Evolutionary conservation across 192 early-diverging fungal species (phyloP).

Genomic region (Coemansia sp.): DNA sequence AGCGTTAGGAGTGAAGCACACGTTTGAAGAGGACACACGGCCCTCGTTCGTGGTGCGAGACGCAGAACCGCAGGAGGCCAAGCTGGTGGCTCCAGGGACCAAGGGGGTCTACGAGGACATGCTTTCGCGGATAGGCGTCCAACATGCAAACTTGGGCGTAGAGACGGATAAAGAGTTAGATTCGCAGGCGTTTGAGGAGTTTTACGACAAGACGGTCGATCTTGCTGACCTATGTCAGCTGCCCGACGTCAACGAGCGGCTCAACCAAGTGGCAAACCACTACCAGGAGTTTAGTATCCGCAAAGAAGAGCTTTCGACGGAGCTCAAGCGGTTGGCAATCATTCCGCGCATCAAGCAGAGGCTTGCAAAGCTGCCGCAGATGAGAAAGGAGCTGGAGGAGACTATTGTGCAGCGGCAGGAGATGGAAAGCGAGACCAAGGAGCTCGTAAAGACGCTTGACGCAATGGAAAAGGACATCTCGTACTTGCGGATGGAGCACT

Average conservation of each 20-base stretch:
- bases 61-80: slow-evolving; percentile 51
- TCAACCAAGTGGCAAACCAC: slow-evolving; percentile 54
- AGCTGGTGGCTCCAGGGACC: slow-evolving; percentile 53
- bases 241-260: slow-evolving; percentile 51
- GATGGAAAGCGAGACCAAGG: slow-evolving; percentile 41
- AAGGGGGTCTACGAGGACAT: slow-evolving; percentile 59
- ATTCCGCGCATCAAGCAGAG: slow-evolving; percentile 49
- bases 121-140: slow-evolving; percentile 53
- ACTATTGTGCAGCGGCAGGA: slow-evolving; percentile 14
- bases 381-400: slow-evolving; percentile 41
- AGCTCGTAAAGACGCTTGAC: slow-evolving; percentile 24
- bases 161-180: slow-evolving; percentile 43
- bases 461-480: slow-evolving; percentile 47
- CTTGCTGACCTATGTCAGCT: slow-evolving; percentile 54
- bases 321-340: slow-evolving; percentile 46
- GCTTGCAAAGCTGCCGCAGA: slow-evolving; percentile 40
- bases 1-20: slow-evolving; percentile 39
- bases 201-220: slow-evolving; percentile 56
- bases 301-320: slow-evolving; percentile 45
- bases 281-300: slow-evolving; percentile 49
- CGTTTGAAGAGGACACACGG: slow-evolving; percentile 39
- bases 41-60: slow-evolving; percentile 45
- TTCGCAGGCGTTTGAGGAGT: slow-evolving; percentile 52
- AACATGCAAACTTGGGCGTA: slow-evolving; percentile 46
- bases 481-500: slow-evolving; percentile 50